Base-by-base conservation (phyloP, 305 asterid genomes). In the Fraxinus velutina region DNA sequence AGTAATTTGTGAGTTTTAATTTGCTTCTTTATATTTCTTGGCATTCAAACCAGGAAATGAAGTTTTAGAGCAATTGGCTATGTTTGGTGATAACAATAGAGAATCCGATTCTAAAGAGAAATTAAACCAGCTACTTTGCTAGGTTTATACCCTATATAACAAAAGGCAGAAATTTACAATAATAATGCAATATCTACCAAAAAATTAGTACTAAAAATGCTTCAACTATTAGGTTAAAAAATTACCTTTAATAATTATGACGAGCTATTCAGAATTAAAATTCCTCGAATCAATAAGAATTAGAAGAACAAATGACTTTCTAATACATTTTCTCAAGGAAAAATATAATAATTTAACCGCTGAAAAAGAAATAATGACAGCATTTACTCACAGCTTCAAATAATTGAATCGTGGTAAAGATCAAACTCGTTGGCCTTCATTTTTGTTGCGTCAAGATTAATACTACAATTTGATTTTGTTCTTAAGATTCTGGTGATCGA, bases 361-460 rank as follows among this genome's bases (percentile, higher is more conserved):
- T 0, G 50, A 52, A 5, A 22, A 34, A 34, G 39, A 32, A 39
- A 75, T 15, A 15, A 37, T 50, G 36, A 72, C 84, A 82, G 85
- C 89, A 73, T 6, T 21, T 34, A 73, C 77, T 50, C 34, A 37
- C 2, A 75, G 71, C 60, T 76, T 88, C 90, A 90, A 85, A 84
- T 90, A 77, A 86, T 78, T 17, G 90, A 90, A 79, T 86, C 88
- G 86, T 87, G 89, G 66, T 83, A 88, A 79, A 88, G 84, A 39
- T 91, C 88, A 27, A 83, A 87, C 84, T 92, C 95, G 79, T 91
- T 88, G 6, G 87, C 89, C 88, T 92, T 97, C 98, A 94, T 94
- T 81, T 4, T 73, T 22, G 81, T 60, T 57, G 19, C 24, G 55
- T 15, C 79, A 5, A 76, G 24, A 29, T 37, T 5, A 27, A 42